A percentile compares a stretch with the other conserved stretches of the same genome.
phyloP scores from a whole-genome alignment of 2,329 filamentous ascomycete genomes.

The Chrysosporium keratinophilum region DNA sequence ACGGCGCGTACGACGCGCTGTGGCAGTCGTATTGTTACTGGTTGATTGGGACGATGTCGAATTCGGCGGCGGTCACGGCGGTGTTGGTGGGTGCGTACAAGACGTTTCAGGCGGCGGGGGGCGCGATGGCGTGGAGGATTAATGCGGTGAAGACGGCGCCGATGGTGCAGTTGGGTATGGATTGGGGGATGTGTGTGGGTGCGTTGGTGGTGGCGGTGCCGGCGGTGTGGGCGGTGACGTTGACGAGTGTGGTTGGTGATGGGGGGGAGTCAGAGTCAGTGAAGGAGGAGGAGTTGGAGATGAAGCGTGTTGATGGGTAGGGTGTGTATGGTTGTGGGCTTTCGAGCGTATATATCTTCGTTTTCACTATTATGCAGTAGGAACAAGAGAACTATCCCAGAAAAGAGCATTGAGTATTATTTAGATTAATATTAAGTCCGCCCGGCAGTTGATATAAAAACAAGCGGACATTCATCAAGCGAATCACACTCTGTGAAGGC shows the following conservation, averaged over 20 bases:
- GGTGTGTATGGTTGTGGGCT: no score
- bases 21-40: slow-evolving; percentile 59
- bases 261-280: no score
- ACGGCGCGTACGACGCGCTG: slow-evolving; percentile 56
- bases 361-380: no score
- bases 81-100: slow-evolving; percentile 42
- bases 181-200: slow-evolving; percentile 40
- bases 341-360: no score
- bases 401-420: no score
- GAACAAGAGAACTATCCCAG: no score
- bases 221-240: slow-evolving; percentile 34
- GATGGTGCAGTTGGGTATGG: slow-evolving; percentile 38
- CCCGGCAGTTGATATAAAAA: no score
- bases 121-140: slow-evolving; percentile 40
- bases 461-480: no score
- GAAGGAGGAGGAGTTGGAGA: slow-evolving; percentile 2
- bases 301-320: neutral
- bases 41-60: slow-evolving; percentile 42
- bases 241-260: slow-evolving; percentile 20
- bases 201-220: slow-evolving; percentile 37
- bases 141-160: slow-evolving; percentile 30
- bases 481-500: no score
- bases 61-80: slow-evolving; percentile 34
- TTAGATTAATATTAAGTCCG: neutral
- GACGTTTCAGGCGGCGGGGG: slow-evolving; percentile 36